Base-by-base conservation (phyloP, 441 rosid species). In the Croton laevigatus region DNA sequence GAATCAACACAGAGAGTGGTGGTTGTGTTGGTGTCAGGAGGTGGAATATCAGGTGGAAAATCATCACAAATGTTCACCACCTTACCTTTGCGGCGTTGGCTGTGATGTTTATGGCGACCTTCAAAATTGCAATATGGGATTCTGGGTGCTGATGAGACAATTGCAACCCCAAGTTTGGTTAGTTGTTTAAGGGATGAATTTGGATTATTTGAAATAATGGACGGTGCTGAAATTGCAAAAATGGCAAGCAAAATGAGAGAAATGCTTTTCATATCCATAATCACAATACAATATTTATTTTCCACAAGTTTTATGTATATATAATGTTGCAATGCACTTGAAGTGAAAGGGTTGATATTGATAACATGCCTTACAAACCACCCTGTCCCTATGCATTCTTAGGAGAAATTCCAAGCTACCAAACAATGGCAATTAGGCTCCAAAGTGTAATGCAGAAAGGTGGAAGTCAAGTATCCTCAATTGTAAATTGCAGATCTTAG, bases 361-460 rank as follows among this genome's bases (percentile, higher is more conserved):
- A 78, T 90, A 72, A 85, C 89, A 85, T 90, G 92, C 59, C 98
- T 90, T 90, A 84, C 92, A 91, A 89, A 86, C 80, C 82, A 94
- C 93, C 85, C 84, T 78, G 77, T 68, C 77, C 76, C 38, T 71
- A 16, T 57, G 51, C 61, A 68, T 73, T 62, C 64, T 66, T 62
- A 12, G 55, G 66, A 70, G 62, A 75, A 62, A 66, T 75, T 70
- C 76, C 70, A 71, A 76, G 71, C 76, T 32, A 74, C 72, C 73
- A 64, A 45, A 11, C 66, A n/a, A n/a, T n/a, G n/a, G n/a, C n/a
- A n/a, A n/a, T n/a, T n/a, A n/a, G n/a, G n/a, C n/a, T n/a, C n/a
- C n/a, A n/a, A n/a, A n/a, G n/a, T n/a, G n/a, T n/a, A n/a, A n/a
- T n/a, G n/a, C n/a, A n/a, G n/a, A n/a, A n/a, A n/a, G n/a, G n/a